These are phyloP conservation scores for Ustilago esculenta DNA, from an alignment of 1,284 basidiomycete species.

Conservation along the genomic window DNA sequence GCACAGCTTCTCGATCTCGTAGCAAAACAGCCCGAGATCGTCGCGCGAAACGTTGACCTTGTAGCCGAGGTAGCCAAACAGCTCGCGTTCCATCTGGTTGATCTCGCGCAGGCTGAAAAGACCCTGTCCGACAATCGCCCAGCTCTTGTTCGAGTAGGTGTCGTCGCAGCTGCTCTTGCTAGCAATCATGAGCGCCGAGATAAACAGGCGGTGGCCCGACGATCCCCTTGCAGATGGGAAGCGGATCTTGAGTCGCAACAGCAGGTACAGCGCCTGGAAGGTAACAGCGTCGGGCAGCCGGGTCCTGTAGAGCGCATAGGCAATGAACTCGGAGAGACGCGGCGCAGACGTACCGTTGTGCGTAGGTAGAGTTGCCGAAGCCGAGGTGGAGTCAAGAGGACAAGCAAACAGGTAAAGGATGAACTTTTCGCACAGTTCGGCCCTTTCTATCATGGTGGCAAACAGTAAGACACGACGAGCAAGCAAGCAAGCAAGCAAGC, in stretches of 20 bases:
- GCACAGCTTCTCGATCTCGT: conserved; percentile 50
- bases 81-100: conserved; percentile 67
- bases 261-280: conserved; percentile 62
- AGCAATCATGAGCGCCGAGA: conserved; percentile 67
- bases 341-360: conserved; percentile 46
- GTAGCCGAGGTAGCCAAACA: conserved; percentile 66
- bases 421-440: conserved; percentile 61
- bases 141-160: conserved; percentile 67
- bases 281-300: conserved; percentile 63
- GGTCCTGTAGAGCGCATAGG: conserved; percentile 66
- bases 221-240: conserved; percentile 66
- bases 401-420: conserved; percentile 62
- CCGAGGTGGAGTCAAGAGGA: conserved; percentile 61
- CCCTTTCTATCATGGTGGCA: conserved; percentile 26
- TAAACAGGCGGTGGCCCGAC: conserved; percentile 67
- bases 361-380: conserved; percentile 39
- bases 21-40: conserved; percentile 58
- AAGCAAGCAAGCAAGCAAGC: not conserved
- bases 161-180: conserved; percentile 67
- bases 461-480: not conserved
- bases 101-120: conserved; percentile 65
- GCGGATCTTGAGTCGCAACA: conserved; percentile 64
- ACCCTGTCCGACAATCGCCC: conserved; percentile 66
- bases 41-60: conserved; percentile 61
- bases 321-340: conserved; percentile 66